phyloP scores from a whole-genome alignment of 768 basidiomycete species.

The Boletus vermiculosoides region DNA sequence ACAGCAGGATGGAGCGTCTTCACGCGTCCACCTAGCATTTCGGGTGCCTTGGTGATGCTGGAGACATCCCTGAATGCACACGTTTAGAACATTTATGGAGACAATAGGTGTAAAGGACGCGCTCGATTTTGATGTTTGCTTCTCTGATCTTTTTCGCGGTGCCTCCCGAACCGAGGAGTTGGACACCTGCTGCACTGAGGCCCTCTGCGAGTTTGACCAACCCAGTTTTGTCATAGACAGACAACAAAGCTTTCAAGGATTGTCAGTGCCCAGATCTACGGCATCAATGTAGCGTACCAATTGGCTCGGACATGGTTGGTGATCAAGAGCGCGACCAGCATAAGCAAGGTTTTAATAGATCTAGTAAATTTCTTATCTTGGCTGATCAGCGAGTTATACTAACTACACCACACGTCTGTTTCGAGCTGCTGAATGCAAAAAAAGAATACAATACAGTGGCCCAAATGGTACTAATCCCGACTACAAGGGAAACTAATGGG shows the following conservation, averaged over 20 bases:
- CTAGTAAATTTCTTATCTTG: slow-evolving; percentile 15
- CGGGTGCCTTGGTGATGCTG: slow-evolving; percentile 95
- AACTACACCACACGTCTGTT: slow-evolving; percentile 6
- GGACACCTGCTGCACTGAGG: slow-evolving; percentile 78
- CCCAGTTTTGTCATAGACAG: slow-evolving; percentile 94
- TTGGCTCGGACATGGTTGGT: slow-evolving; percentile 28
- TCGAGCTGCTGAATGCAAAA: not conserved
- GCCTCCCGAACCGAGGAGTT: slow-evolving; percentile 91
- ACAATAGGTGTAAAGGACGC: slow-evolving; percentile 35
- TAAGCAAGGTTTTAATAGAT: not conserved
- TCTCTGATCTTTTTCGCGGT: slow-evolving; percentile 98
- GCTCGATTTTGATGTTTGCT: slow-evolving; percentile 88
- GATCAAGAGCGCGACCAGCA: slow-evolving; percentile 6
- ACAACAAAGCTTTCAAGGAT: slow-evolving; percentile 67
- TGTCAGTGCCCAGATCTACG: slow-evolving; percentile 1
- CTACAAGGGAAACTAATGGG: slow-evolving; percentile 1
- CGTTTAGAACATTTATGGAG: slow-evolving; percentile 8
- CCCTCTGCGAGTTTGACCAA: slow-evolving; percentile 86
- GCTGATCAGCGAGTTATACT: slow-evolving; percentile 14
- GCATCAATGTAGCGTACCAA: slow-evolving; percentile 20
- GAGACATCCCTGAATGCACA: slow-evolving; percentile 78
- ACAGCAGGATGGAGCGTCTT: slow-evolving; percentile 98
- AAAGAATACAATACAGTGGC: slow-evolving; percentile 12
- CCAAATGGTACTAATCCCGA: slow-evolving; percentile 8
- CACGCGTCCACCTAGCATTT: slow-evolving; percentile 97